phyloP scores from a whole-genome alignment of 1,284 basidiomycete species.

The Rhodofomes roseus region DNA sequence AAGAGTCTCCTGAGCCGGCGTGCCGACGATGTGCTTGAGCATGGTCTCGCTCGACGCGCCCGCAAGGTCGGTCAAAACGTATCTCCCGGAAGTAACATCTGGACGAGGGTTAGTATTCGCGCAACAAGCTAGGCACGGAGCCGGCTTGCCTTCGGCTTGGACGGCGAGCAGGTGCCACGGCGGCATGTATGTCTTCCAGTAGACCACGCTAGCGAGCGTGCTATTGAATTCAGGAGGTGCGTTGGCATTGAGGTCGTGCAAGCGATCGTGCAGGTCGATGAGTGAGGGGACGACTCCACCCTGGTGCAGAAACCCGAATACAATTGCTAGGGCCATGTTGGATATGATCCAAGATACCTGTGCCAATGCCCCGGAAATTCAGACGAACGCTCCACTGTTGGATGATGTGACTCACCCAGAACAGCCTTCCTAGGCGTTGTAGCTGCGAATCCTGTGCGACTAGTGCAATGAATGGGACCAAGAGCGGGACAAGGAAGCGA shows the following conservation, averaged over 20 bases:
- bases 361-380: neutral
- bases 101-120: neutral
- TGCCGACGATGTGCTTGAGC: conserved; percentile 14
- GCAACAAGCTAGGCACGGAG: neutral
- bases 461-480: conserved; percentile 32
- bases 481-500: conserved; percentile 36
- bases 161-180: conserved; percentile 34
- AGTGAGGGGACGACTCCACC: conserved; percentile 39
- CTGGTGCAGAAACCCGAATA: conserved; percentile 39
- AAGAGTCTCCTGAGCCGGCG: conserved; percentile 9
- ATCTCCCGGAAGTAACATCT: conserved; percentile 15
- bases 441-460: conserved; percentile 24
- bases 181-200: conserved; percentile 42
- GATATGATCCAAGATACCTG: conserved; percentile 29
- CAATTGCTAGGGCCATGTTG: conserved; percentile 26
- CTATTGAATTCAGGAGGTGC: neutral
- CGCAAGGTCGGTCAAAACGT: conserved; percentile 22
- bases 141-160: conserved; percentile 21
- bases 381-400: neutral
- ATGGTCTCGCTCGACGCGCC: conserved; percentile 22
- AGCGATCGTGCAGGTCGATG: conserved; percentile 27
- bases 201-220: conserved; percentile 24
- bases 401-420: conserved; percentile 29
- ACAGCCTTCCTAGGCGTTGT: conserved; percentile 23
- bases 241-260: conserved; percentile 3